Percentiles rank a stretch among this genome's conserved stretches.
phyloP scores from a whole-genome alignment of 2,329 filamentous ascomycete species.

The Aspergillus neoniger region DNA sequence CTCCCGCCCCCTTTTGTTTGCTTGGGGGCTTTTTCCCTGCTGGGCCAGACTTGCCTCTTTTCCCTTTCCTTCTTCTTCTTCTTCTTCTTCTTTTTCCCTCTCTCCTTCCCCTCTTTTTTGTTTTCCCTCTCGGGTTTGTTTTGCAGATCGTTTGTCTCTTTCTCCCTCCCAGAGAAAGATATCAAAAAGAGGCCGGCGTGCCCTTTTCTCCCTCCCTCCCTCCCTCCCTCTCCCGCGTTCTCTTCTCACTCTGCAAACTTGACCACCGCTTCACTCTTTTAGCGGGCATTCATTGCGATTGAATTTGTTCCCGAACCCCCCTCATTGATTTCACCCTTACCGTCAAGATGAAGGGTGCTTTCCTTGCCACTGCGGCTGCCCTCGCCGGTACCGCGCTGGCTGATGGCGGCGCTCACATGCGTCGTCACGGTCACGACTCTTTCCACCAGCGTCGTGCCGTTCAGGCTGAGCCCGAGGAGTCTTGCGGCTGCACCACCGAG shows the following conservation, averaged over 20 bases:
- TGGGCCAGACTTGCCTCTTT: constrained; percentile 8
- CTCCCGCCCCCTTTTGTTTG: constrained; percentile 4
- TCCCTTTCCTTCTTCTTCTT: constrained; percentile 4
- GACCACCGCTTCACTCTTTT: constrained; percentile 60
- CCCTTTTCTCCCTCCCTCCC: constrained; percentile 19
- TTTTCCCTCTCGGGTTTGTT: constrained; percentile 10
- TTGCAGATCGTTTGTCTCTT: constrained; percentile 9
- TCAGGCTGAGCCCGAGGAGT: constrained; percentile 43
- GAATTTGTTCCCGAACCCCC: constrained; percentile 23
- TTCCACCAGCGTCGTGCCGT: constrained; percentile 59
- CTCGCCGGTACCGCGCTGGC: constrained; percentile 56
- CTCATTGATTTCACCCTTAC: constrained; percentile 17
- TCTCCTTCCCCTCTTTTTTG: constrained; percentile 13
- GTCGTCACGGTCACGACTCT: constrained; percentile 56
- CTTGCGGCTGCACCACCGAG: constrained; percentile 73
- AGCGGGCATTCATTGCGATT: constrained; percentile 71
- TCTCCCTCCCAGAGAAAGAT: constrained; percentile 14
- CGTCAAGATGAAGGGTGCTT: constrained; percentile 71
- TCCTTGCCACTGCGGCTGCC: constrained; percentile 62
- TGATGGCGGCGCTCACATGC: constrained; percentile 55
- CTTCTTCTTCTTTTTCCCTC: constrained; percentile 13
- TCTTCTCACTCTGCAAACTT: constrained; percentile 16
- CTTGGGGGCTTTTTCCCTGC: not conserved
- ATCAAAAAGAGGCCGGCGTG: constrained; percentile 23
- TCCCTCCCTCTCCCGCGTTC: constrained; percentile 12